Base-by-base conservation (phyloP, 2,329 filamentous ascomycete genomes). In the Cordyceps farinosa region DNA sequence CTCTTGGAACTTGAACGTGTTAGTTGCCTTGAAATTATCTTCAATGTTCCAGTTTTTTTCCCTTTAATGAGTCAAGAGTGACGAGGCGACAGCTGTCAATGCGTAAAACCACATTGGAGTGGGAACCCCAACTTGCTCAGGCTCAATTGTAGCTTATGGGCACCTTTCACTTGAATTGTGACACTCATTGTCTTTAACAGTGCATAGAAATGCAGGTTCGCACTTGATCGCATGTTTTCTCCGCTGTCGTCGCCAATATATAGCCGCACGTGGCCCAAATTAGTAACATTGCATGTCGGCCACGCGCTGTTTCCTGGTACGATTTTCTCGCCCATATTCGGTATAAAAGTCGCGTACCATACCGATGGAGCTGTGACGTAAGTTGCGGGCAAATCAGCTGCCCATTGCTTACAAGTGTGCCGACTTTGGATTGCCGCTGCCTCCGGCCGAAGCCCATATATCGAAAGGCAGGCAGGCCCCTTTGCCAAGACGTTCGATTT, bases 401-500 rank as follows among this genome's bases (percentile, higher is more conserved):
- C 5, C 22, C 10, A 11, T 15, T 27, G 30, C 44, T 47, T 40
- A 58, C 55, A 38, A 32, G 53, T 45, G 29, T 38, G 55, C 44
- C 36, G 42, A 40, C 55, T 7, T 29, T 15, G 15, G 11, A 30
- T 48, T 47, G 9, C 55, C 55, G 54, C 11, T 58, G 42, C 30
- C 42, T 48, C 30, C 17, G 22, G 29, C 8, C 32, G 8, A 52
- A 36, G 3, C 40, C 5, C 3, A 15, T 10, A 40, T 45, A 17
- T 27, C 9, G 27, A 29, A 47, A 7, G 15, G 13, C 38, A 29
- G 17, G 22, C 22, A 22, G 22, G 22, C 22, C 22, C 4, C n/a
- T 36, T 29, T 58, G 55, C 55, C 55, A 47, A 58, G 55, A 47
- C 55, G 5, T 17, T 38, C 9, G n/a, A 47, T 47, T 42, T 15